A percentile compares a stretch with the other conserved stretches of the same genome.
Evolutionary conservation across 306 rosid species (phyloP).

Genomic region (Pyrus bretschneideri): DNA sequence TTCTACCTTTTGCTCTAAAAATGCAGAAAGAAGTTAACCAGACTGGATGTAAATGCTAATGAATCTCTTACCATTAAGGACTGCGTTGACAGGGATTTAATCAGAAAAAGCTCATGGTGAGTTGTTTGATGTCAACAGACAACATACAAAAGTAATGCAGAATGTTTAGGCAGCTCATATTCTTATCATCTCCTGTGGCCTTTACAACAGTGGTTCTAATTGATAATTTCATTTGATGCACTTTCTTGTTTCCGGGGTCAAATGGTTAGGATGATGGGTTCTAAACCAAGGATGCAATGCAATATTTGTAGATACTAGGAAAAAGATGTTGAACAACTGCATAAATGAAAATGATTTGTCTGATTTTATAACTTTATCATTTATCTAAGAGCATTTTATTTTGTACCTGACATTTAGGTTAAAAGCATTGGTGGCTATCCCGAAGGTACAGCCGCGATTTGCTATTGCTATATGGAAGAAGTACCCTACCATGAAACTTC

Average conservation of each 20-base stretch:
- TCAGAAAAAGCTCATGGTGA: constrained; percentile 75
- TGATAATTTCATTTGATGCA: background rate
- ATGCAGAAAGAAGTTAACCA: constrained; percentile 80
- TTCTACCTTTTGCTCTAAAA: constrained; percentile 12
- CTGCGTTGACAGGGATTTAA: constrained; percentile 55
- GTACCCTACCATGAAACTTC: constrained; percentile 85
- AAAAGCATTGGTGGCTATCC: constrained; percentile 87
- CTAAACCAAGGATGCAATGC: too few relatives aligned
- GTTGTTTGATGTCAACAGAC: constrained; percentile 20
- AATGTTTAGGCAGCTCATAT: background rate
- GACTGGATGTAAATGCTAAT: constrained; percentile 77
- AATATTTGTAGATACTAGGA: too few relatives aligned
- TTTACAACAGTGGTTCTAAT: background rate
- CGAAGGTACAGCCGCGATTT: constrained; percentile 92
- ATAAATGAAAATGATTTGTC: background rate
- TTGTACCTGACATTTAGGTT: constrained; percentile 50
- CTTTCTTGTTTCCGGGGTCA: background rate
- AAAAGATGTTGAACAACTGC: too few relatives aligned
- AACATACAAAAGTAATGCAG: background rate
- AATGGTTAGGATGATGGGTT: background rate
- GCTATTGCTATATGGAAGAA: constrained; percentile 86
- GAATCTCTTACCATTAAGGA: constrained; percentile 74
- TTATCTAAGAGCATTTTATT: background rate
- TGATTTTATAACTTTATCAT: background rate
- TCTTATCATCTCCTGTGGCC: background rate